Base-by-base conservation (phyloP, 192 early-diverging fungal genomes). In the Coemansia biformis region DNA sequence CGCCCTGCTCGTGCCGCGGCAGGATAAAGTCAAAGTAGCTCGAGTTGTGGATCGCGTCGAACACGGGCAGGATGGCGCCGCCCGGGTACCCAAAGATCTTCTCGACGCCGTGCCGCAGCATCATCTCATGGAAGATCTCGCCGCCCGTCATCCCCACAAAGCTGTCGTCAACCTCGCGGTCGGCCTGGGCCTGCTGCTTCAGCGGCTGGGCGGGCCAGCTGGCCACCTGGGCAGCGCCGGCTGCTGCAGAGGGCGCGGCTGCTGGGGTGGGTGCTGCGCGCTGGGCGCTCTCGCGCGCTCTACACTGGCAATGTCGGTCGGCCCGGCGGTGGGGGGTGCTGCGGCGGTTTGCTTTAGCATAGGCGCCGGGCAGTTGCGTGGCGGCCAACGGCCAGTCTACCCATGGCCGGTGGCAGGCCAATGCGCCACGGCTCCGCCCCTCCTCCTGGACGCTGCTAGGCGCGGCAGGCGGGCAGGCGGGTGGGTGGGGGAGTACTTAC, bases 41-140 rank as follows among this genome's bases (percentile, higher is more conserved):
- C 38, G 86, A 89, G 62, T 96, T 85, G 78, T 98, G 82, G 67
- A 98, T 98, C 35, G 96, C 96, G 70, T 98, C 96, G 65, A 93
- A 96, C 8, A 98, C 93, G 8, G 96, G 96, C 56, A 98, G 79
- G 65, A 98, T 98, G 7, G 96, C 96, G 33, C 96, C 93, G 46
- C 93, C 96, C 17, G 96, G 96, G 63, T 98, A 98, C 13, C 96
- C 96, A 81, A 98, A 98, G 34, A 98, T 78, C 47, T 89, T 86
- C 62, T 93, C 86, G 26, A 98, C 96, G 42, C 79, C 81, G 40
- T 95, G 91, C 33, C 90, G 78, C 44, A 93, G 71, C 91, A 98
- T 93, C 96, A 96, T 96, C 62, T 96, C 90, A 78, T 98, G 96
- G 62, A 98, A 95, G 65, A 98, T 96, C 71, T 96, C 83, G 36